Conservation (phyloP, 805 yeast genomes). For the Ogataea kodamae region DNA sequence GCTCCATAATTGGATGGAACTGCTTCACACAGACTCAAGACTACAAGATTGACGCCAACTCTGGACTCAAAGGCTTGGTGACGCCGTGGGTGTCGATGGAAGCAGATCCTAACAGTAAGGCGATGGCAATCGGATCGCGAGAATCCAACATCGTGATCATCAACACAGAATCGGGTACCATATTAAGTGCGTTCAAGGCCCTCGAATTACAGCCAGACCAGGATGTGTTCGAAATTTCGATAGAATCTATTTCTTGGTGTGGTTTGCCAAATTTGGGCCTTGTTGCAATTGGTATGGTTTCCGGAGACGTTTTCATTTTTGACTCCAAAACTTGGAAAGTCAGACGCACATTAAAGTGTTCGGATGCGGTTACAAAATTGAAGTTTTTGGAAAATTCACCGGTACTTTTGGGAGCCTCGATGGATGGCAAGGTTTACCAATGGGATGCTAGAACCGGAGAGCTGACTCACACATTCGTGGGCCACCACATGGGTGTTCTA, state of each 20-base stretch:
- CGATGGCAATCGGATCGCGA: conserved; percentile 78
- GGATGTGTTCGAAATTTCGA: conserved; percentile 61
- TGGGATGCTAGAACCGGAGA: conserved; percentile 90
- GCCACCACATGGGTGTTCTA: conserved; percentile 91
- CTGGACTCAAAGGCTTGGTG: conserved; percentile 60
- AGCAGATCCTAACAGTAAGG: conserved; percentile 41
- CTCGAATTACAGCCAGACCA: conserved; percentile 53
- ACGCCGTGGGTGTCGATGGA: conserved; percentile 88
- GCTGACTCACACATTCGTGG: conserved; percentile 73
- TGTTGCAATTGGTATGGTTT: conserved; percentile 84
- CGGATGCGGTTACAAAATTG: conserved; percentile 83
- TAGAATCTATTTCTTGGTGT: conserved; percentile 84
- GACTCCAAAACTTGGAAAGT: conserved; percentile 86
- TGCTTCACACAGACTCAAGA: conserved; percentile 70
- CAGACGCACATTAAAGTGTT: conserved; percentile 63
- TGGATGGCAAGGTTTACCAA: conserved; percentile 81
- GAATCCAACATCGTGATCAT: conserved; percentile 84
- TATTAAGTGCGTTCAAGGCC: conserved; percentile 63
- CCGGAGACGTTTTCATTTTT: conserved; percentile 79
- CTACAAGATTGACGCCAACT: conserved; percentile 62
- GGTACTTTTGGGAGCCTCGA: conserved; percentile 62
- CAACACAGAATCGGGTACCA: conserved; percentile 68
- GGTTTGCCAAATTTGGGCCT: conserved; percentile 46
- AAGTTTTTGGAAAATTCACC: conserved; percentile 57
- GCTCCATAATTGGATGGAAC: conserved; percentile 85